Conservation (phyloP, 2,329 filamentous ascomycete species). For the Diaporthe velutina region DNA sequence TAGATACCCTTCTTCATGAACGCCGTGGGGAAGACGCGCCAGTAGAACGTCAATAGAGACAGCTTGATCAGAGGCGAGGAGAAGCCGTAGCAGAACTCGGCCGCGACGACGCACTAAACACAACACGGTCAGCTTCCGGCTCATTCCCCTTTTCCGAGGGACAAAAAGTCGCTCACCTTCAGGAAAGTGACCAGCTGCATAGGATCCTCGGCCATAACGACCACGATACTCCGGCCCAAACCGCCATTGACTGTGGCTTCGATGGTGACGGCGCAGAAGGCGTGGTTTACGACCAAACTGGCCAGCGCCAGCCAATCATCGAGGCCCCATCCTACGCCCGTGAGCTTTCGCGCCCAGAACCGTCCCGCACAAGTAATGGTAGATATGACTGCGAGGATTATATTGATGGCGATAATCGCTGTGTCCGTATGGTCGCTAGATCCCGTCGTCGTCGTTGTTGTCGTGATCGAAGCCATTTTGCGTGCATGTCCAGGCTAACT, state of each 20-base stretch:
- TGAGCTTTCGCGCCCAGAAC: conserved; percentile 4
- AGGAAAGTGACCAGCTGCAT: neutral
- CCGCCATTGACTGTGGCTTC: neutral
- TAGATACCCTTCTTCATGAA: neutral
- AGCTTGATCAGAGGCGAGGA: conserved; percentile 3
- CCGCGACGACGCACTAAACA: neutral
- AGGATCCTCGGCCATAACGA: neutral
- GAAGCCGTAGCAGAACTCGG: conserved; percentile 8
- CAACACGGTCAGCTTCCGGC: neutral
- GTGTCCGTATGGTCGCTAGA: neutral
- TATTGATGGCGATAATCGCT: neutral
- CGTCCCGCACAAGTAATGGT: neutral
- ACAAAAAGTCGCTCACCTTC: neutral
- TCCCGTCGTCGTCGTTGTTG: neutral
- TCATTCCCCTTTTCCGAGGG: neutral
- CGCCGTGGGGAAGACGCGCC: conserved; percentile 6
- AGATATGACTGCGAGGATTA: neutral
- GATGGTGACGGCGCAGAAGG: neutral
- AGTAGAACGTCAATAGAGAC: conserved; percentile 11
- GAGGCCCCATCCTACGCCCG: neutral
- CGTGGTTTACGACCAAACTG: neutral
- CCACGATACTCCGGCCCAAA: neutral
- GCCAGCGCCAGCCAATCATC: conserved; percentile 22
- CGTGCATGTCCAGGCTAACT: neutral
- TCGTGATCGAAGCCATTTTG: neutral